Percentiles rank a stretch among this genome's conserved stretches.
Conservation (phyloP, 345 rosid genomes). For the Reutealis trisperma region DNA sequence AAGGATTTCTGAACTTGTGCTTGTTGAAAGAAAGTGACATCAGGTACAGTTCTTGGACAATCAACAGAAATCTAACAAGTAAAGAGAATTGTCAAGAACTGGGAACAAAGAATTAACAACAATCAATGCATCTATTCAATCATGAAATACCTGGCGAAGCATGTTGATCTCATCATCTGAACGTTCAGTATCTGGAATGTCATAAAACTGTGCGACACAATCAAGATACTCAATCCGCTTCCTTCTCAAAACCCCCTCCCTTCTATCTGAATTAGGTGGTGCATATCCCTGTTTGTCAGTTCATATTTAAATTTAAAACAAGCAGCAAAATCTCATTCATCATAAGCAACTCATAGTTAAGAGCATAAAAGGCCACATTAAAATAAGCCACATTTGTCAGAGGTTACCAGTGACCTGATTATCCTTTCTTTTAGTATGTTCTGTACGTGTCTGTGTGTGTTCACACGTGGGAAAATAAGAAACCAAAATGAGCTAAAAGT, state of each 20-base stretch:
- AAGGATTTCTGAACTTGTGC: slow-evolving; percentile 90
- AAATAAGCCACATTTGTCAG: slow-evolving; percentile 1
- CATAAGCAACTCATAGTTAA: background rate
- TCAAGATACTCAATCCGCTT: slow-evolving; percentile 94
- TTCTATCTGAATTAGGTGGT: slow-evolving; percentile 99
- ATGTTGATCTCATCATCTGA: slow-evolving; percentile 94
- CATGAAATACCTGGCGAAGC: slow-evolving; percentile 83
- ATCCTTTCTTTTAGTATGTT: background rate
- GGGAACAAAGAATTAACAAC: background rate
- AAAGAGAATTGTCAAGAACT: slow-evolving; percentile 18
- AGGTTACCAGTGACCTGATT: background rate
- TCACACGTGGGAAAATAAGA: background rate
- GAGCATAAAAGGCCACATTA: slow-evolving; percentile 3
- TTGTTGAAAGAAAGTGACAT: slow-evolving; percentile 94
- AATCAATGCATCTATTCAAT: slow-evolving; percentile 4
- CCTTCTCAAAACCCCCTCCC: slow-evolving; percentile 87
- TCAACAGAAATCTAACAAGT: slow-evolving; percentile 84
- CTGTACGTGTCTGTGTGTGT: background rate
- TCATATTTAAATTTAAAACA: slow-evolving; percentile 58
- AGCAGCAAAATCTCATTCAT: slow-evolving; percentile 20
- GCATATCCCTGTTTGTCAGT: slow-evolving; percentile 99
- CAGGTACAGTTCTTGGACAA: slow-evolving; percentile 98
- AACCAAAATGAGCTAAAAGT: slow-evolving; percentile 1
- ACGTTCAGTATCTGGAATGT: slow-evolving; percentile 93
- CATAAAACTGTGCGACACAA: slow-evolving; percentile 90